Evolutionary conservation across 345 rosid species (phyloP).

Genomic region (Atalantia buxifolia): DNA sequence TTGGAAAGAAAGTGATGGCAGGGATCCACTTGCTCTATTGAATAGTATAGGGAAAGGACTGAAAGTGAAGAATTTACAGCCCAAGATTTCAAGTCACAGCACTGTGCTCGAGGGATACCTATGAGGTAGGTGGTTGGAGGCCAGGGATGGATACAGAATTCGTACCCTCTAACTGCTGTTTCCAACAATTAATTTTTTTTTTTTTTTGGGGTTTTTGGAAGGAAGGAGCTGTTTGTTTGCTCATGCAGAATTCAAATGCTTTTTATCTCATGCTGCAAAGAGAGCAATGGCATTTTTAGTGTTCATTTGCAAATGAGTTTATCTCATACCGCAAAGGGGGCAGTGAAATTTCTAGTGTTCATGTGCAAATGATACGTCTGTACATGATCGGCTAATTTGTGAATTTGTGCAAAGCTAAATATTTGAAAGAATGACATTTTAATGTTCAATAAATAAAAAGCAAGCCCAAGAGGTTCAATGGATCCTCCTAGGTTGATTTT

Average conservation of each 20-base stretch:
- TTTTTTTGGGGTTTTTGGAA: no score
- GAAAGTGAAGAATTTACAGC: constrained; percentile 43
- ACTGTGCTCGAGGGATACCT: constrained; percentile 64
- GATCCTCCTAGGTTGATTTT: no score
- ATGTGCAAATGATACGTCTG: background rate
- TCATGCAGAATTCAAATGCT: background rate
- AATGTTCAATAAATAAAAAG: no score
- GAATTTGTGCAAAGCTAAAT: no score
- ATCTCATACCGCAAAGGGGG: background rate
- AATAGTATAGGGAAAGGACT: constrained; percentile 36
- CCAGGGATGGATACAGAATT: background rate
- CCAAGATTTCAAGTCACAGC: constrained; percentile 35
- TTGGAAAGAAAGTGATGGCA: constrained; percentile 35
- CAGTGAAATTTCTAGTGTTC: background rate
- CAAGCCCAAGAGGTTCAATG: no score
- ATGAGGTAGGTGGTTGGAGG: constrained; percentile 11
- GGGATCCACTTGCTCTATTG: constrained; percentile 10
- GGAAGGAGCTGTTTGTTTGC: no score
- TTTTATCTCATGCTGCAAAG: background rate
- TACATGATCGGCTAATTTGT: no score
- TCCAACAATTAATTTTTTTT: no score
- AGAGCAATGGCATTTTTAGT: no score
- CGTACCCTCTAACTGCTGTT: background rate
- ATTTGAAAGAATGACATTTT: no score
- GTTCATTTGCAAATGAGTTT: constrained; percentile 5